Evolutionary conservation across 768 basidiomycete genomes (phyloP), one percentile per base, ranked within the genome.

Genomic region (Amanita polypyramis): DNA sequence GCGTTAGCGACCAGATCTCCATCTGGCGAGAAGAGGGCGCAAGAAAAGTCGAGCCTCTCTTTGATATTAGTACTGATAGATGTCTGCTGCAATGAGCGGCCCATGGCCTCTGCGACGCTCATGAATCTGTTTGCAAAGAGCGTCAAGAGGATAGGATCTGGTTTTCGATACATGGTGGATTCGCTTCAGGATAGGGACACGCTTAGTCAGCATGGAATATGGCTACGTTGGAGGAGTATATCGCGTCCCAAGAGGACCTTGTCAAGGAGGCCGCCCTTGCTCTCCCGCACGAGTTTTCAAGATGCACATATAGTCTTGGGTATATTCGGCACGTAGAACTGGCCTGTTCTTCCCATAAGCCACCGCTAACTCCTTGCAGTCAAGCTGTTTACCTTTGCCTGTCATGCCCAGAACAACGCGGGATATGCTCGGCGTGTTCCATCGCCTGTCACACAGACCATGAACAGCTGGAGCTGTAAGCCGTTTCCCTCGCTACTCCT

Each of bases 51-150:
- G 39, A 96, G 77, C 2, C 94, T 77, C 63, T 96, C 94, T 65
- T 94, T 95, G 73, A 95, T 95, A 59, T 97, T 94, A 12, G 91
- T 93, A 59, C 85, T 83, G 57, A 93, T 93, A 2, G 91, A 81
- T 0, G 92, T 94, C 62, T 94, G 87, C 62, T 86, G 89, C 19
- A 94, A 69, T 0, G 87, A 87, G 42, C 87, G 73, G 8, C 92
- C 93, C 92, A 95, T 96, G 8, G 92, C 92, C 61, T 95, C 92
- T 7, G 92, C 92, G 15, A 97, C 89, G 56, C 88, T 88, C 94
- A 97, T 97, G 68, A 97, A 94, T 37, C 94, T 85, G 58, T 96
- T 94, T 9, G 91, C 88, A 57, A 96, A 97, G 44, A 98, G 77
- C 1, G 91, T 90, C 39, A 96, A 72, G 25, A 92, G 69, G 54